Base-by-base conservation (phyloP, 129 eudicot genomes). In the Sambucus nigra region DNA sequence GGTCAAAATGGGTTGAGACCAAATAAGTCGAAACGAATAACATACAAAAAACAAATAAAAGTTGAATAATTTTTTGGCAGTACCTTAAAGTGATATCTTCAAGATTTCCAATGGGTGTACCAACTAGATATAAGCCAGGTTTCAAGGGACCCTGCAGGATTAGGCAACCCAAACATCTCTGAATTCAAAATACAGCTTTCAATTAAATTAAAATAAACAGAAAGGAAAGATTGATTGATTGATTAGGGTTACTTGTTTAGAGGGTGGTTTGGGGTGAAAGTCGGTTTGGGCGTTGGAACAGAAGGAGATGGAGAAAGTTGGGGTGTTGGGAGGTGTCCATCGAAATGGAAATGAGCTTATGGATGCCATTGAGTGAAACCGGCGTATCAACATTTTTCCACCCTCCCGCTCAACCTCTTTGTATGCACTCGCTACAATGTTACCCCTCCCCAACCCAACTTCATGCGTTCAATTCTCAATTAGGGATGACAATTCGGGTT, bases 1-100 rank as follows among this genome's bases (percentile, higher is more conserved):
- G n/a, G n/a, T n/a, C n/a, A n/a, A n/a, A n/a, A n/a, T n/a, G n/a
- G n/a, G n/a, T n/a, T n/a, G n/a, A n/a, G n/a, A n/a, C n/a, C n/a
- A n/a, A n/a, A n/a, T 2, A 35, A 35, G 42, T 35, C 8, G 13
- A 29, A 35, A 35, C 42, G 13, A 2, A 35, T 35, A 35, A 35
- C 12, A 3, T 35, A 29, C 35, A 29, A 3, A 29, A n/a, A 29
- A 29, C 8, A 29, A 29, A 29, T 29, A 29, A 29, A 35, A 35
- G 8, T 7, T 35, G 13, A 35, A 35, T 35, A 35, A 35, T 35
- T 12, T 31, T 31, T 31, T 40, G 4, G 5, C 3, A 32, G 2
- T 55, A 86, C 95, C 95, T 75, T n/a, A 86, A 68, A 19, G 96
- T 82, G 59, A 87, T 87, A 50, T 87, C 96, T 76, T 87, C 96